Evolutionary conservation across 495 filamentous ascomycete species (phyloP).

Genomic region (Hypoxylon fragiforme): DNA sequence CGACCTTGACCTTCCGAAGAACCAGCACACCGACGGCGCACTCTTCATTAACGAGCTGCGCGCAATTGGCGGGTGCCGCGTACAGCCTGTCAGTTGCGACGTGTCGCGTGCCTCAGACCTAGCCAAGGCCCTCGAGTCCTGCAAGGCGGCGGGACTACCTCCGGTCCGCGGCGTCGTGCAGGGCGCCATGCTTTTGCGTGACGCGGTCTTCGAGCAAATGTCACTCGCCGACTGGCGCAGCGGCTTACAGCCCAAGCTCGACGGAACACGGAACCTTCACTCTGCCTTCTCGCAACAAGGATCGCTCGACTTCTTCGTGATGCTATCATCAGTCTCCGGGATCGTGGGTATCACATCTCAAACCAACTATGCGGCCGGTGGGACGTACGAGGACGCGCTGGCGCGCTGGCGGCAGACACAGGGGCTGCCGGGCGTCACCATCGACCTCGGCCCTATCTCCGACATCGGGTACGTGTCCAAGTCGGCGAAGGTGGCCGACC

Average conservation of each 20-base stretch:
- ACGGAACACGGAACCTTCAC: conserved; percentile 55
- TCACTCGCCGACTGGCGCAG: conserved; percentile 33
- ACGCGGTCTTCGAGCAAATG: conserved; percentile 26
- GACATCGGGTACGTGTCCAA: no score
- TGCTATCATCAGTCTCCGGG: conserved; percentile 55
- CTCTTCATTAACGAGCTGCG: conserved; percentile 2
- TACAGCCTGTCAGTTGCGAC: no score
- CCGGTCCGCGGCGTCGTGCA: conserved; percentile 53
- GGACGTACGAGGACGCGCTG: conserved; percentile 53
- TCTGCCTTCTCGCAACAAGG: conserved; percentile 38
- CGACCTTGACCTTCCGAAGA: background rate
- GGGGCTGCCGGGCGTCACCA: conserved; percentile 5
- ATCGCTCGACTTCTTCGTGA: conserved; percentile 60
- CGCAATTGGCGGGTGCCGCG: no score
- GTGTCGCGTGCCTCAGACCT: conserved; percentile 24
- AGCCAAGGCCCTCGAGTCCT: conserved; percentile 10
- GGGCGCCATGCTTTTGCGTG: conserved; percentile 34
- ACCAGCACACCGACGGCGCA: background rate
- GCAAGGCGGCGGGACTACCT: conserved; percentile 36
- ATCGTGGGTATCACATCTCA: conserved; percentile 55
- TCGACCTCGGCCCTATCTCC: background rate
- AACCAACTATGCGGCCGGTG: conserved; percentile 57
- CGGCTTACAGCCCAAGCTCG: conserved; percentile 46
- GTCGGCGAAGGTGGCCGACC: background rate
- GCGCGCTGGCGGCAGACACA: conserved; percentile 35